Base-by-base conservation (phyloP, 192 early-diverging fungal species). In the Coemansia sp. region DNA sequence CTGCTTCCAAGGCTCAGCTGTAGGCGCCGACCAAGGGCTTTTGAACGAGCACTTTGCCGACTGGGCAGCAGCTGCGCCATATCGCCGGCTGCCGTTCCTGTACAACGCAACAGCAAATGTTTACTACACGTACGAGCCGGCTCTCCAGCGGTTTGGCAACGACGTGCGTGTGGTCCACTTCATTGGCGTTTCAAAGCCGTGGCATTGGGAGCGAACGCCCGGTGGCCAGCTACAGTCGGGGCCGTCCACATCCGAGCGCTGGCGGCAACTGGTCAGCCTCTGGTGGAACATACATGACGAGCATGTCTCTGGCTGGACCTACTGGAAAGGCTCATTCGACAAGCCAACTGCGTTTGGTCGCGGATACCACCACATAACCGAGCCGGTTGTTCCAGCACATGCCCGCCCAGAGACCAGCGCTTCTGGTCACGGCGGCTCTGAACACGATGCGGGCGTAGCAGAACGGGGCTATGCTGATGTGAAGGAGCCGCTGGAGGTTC, bases 21-120 rank as follows among this genome's bases (percentile, higher is more conserved):
- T 64, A 75, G 91, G 93, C 38, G 92, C 86, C 23, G 95, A 98
- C 55, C 95, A 98, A 63, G 95, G 95, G 1, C 54, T 98, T 37
- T 74, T 98, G 13, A 98, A 98, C 68, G 75, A 74, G 20, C 95
- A 85, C 55, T 96, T 96, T 68, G 60, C 64, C 2, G 70, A 77
- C 20, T 98, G 92, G 92, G 71, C 82, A 1, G 67, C 58, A 6
- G 56, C 67, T 14, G 38, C 60, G 35, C 54, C 83, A 45, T 64
- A 76, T 38, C 61, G 80, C 44, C 76, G 92, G 19, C 48, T 98
- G 30, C 91, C 95, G 0, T 98, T 98, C 47, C 80, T 80, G 19
- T 94, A 85, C 78, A 98, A 98, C 61, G 52, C 71, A 0, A 71
- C 67, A 1, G 67, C 57, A n/a, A 64, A 60, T 28, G 59, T 65